Evolutionary conservation across 306 rosid species (phyloP).

Genomic region (Oxytropis ochrocephala): DNA sequence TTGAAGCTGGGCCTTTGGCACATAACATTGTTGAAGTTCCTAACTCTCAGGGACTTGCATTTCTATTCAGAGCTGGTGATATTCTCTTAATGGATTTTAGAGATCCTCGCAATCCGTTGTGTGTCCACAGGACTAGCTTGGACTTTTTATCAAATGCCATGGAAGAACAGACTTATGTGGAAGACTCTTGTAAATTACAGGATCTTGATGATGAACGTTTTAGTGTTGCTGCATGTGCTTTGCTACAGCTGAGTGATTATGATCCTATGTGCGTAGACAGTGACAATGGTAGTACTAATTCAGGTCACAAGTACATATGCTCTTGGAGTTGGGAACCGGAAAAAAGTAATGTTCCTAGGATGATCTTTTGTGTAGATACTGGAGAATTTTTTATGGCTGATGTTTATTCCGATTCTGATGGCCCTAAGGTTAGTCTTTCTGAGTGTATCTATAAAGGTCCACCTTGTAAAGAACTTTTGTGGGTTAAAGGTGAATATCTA

Average conservation of each 20-base stretch:
- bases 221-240: conserved; percentile 89
- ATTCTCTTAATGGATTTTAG: conserved; percentile 83
- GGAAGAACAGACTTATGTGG: conserved; percentile 66
- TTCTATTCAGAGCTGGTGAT: conserved; percentile 85
- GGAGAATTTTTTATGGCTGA: conserved; percentile 88
- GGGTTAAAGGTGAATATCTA: conserved; percentile 85
- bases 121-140: conserved; percentile 60
- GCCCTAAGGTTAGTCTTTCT: conserved; percentile 57
- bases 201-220: conserved; percentile 83
- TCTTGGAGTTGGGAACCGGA: conserved; percentile 96
- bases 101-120: conserved; percentile 57
- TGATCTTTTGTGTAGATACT: conserved; percentile 68
- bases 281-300: conserved; percentile 44
- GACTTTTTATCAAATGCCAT: conserved; percentile 49
- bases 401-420: conserved; percentile 50
- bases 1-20: conserved; percentile 74
- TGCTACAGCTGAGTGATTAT: conserved; percentile 72
- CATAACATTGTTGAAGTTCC: conserved; percentile 81
- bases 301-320: conserved; percentile 55
- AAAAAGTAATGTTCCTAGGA: conserved; percentile 45
- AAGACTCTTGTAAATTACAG: conserved; percentile 66
- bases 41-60: conserved; percentile 63
- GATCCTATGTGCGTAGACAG: conserved; percentile 96
- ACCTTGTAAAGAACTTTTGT: conserved; percentile 71
- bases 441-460: conserved; percentile 81